A percentile compares a stretch with the other conserved stretches of the same genome.
phyloP scores from a whole-genome alignment of 768 basidiomycete species.

The Phallus indusiatus region DNA sequence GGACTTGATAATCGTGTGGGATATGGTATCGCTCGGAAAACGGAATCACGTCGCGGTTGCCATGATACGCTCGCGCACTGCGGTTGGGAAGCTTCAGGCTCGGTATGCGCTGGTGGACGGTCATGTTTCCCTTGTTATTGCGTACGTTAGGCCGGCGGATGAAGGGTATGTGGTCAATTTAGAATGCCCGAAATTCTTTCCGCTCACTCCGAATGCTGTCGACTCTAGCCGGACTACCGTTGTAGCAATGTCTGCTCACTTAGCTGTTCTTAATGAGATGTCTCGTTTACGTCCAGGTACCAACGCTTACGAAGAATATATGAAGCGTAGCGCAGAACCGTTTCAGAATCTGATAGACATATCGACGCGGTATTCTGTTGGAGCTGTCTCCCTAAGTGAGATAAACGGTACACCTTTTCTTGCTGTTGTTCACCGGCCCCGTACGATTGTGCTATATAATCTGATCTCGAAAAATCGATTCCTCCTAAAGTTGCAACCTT shows the following conservation, averaged over 20 bases:
- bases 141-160: background rate
- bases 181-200: background rate
- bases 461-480: background rate
- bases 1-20: conserved; percentile 4
- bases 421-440: conserved; percentile 6
- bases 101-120: conserved; percentile 4
- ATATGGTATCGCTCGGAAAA: conserved; percentile 3
- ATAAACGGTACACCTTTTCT: conserved; percentile 1
- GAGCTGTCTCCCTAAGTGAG: conserved; percentile 5
- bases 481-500: background rate
- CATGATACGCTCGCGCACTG: background rate
- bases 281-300: background rate
- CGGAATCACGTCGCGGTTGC: conserved; percentile 5
- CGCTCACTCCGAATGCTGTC: background rate
- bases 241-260: background rate
- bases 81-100: conserved; percentile 5
- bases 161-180: conserved; percentile 2
- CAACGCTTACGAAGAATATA: background rate
- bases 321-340: background rate
- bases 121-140: conserved; percentile 1
- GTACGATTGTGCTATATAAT: conserved; percentile 1
- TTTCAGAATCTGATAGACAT: conserved; percentile 1
- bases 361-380: conserved; percentile 6
- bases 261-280: background rate
- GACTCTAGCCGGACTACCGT: background rate